Base-by-base conservation (phyloP, 78 protist genomes). In the Emiliania huxleyi region DNA sequence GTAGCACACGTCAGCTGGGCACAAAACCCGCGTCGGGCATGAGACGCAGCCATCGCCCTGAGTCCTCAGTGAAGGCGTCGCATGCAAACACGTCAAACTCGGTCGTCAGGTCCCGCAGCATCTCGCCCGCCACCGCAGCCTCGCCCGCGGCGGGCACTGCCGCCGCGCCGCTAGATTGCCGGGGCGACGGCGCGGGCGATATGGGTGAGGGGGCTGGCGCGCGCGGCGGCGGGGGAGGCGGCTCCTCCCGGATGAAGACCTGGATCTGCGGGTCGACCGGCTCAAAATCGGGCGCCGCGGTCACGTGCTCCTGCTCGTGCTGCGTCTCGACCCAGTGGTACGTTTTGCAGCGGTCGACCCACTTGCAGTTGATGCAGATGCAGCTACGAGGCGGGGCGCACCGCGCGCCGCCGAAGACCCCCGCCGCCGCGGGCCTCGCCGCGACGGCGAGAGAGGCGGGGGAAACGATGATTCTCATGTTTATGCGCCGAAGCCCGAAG, bases 361-460 rank as follows among this genome's bases (percentile, higher is more conserved):
- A 35, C 42, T 29, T 35, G 81, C 81, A 71, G 81, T 71, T 71
- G 81, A 71, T 71, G 81, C 81, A 71, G 81, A 71, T 71, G 81
- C 81, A 71, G 33, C 75, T 8, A 69, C 75, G 75, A 4, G 37
- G n/a, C n/a, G 75, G 37, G 37, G 75, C 75, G 33, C 23, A 26
- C 75, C 38, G 12, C 38, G 33, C 75, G 75, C 75, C 56, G 56
- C 56, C n/a, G n/a, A n/a, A n/a, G n/a, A n/a, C n/a, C n/a, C n/a
- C n/a, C n/a, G n/a, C n/a, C n/a, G n/a, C n/a, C n/a, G n/a, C n/a
- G n/a, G n/a, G n/a, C n/a, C n/a, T n/a, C n/a, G n/a, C n/a, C n/a
- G n/a, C n/a, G n/a, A n/a, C n/a, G n/a, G n/a, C n/a, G n/a, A n/a
- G n/a, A n/a, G n/a, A n/a, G n/a, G n/a, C n/a, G n/a, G n/a, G n/a